phyloP scores from a whole-genome alignment of 495 filamentous ascomycete genomes.

The Trichoderma parareesei region DNA sequence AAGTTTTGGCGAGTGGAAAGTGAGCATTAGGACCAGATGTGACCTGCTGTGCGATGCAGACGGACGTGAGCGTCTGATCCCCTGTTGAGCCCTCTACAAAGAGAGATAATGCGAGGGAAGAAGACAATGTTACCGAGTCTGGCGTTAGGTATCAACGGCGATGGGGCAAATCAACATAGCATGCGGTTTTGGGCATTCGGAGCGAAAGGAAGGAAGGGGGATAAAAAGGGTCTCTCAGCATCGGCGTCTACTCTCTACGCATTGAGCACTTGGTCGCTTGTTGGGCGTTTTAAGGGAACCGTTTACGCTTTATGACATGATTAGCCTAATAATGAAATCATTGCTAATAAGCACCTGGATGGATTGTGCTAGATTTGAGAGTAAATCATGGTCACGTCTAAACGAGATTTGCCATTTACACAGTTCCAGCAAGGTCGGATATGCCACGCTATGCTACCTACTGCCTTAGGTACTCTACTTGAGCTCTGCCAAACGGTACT shows the following conservation, averaged over 20 bases:
- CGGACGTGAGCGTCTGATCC: conserved; percentile 7
- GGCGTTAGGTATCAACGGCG: conserved; percentile 1
- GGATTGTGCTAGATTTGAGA: background rate
- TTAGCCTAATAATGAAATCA: background rate
- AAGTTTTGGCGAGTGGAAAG: conserved; percentile 79
- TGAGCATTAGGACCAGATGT: conserved; percentile 12
- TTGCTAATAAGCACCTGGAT: background rate
- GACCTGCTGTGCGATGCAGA: background rate
- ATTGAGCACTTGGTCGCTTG: background rate
- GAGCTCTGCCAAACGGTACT: conserved; percentile 44
- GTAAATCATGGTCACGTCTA: background rate
- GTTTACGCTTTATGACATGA: background rate
- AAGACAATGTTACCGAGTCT: background rate
- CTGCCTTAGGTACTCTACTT: background rate
- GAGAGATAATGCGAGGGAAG: background rate
- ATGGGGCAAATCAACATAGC: background rate
- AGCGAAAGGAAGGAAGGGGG: background rate
- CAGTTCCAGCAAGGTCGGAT: too few species aligned
- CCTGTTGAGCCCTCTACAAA: too few species aligned
- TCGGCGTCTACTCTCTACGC: background rate
- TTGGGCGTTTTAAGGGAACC: background rate
- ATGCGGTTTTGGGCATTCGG: background rate
- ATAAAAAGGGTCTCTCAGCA: too few species aligned
- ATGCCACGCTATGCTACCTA: too few species aligned
- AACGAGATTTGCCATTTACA: too few species aligned